A percentile compares a stretch with the other conserved stretches of the same genome.
Conservation (phyloP, 2,329 filamentous ascomycete genomes). For the Monilinia fructigena region DNA sequence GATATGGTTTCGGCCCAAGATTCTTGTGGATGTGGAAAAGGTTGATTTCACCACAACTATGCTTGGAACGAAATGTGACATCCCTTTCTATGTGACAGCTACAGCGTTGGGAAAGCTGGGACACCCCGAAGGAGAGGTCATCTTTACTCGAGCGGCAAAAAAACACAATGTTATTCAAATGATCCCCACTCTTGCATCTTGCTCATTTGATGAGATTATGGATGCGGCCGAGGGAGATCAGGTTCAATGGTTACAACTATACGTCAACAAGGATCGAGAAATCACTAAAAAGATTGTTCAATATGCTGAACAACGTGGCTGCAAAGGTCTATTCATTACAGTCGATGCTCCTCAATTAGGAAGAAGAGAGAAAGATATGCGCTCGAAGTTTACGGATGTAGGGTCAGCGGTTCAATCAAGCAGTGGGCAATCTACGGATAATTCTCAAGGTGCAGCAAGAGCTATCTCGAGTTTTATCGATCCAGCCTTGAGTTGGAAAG, state of each 20-base stretch:
- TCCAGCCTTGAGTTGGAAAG: slow-evolving; percentile 87
- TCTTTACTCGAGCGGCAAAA: slow-evolving; percentile 78
- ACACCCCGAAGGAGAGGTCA: slow-evolving; percentile 87
- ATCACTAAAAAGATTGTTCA: slow-evolving; percentile 89
- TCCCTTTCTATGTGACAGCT: slow-evolving; percentile 95
- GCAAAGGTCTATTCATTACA: slow-evolving; percentile 96
- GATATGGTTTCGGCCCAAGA: slow-evolving; percentile 90
- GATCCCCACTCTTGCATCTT: slow-evolving; percentile 96
- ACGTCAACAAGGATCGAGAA: slow-evolving; percentile 91
- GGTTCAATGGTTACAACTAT: slow-evolving; percentile 91
- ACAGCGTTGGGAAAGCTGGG: slow-evolving; percentile 95
- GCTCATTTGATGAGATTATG: slow-evolving; percentile 95
- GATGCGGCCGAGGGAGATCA: slow-evolving; percentile 79
- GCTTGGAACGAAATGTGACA: slow-evolving; percentile 79
- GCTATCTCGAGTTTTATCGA: slow-evolving; percentile 98
- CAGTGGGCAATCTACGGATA: slow-evolving; percentile 71
- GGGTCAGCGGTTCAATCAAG: slow-evolving; percentile 77
- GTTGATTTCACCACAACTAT: slow-evolving; percentile 89
- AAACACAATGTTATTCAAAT: slow-evolving; percentile 94
- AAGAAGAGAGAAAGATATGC: slow-evolving; percentile 96
- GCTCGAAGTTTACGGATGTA: slow-evolving; percentile 80
- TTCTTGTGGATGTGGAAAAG: slow-evolving; percentile 85
- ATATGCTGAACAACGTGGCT: slow-evolving; percentile 88
- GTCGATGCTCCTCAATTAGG: slow-evolving; percentile 96
- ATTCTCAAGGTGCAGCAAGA: slow-evolving; percentile 85